Base-by-base conservation (phyloP, 2,329 filamentous ascomycete genomes). In the Chrysoporthe cubensis region DNA sequence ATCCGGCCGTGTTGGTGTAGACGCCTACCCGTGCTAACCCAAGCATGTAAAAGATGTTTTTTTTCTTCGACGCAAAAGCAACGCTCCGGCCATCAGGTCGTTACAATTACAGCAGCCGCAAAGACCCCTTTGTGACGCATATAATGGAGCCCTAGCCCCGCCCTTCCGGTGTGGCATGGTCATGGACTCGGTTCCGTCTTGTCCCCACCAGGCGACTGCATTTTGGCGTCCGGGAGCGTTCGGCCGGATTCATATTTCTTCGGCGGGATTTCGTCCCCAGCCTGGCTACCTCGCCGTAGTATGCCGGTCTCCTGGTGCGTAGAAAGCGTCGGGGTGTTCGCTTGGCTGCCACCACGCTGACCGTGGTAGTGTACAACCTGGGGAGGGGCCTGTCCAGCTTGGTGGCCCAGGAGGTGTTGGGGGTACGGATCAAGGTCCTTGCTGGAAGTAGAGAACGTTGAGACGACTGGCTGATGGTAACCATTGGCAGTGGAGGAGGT, bases 401-500 rank as follows among this genome's bases (percentile, higher is more conserved):
- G 86, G 2, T 86, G 84, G 18, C 88, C 88, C 5, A 90, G 78
- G 62, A 90, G 82, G 72, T 90, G 87, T 40, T 88, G 89, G 5
- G 89, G 88, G 73, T 91, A 91, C 0, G 86, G 89, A 73, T 91
- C 87, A 43, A 91, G 79, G 74, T 91, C 89, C 75, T 89, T 89
- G 78, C 88, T 90, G 11, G 88, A 91, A 1, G 89, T 91, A 46
- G 88, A 91, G 73, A 91, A 91, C 32, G 87, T 89, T 57, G 88
- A 91, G 56, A 91, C 85, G 32, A 90, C 81, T 5, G 89, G 88
- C 75, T 90, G 88, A 74, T 89, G 87, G 73, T 90, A 90, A n/a
- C 88, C 88, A 75, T 90, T 90, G 61, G 84, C 79, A 68, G 73
- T 75, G 34, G 73, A 70, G 26, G 71, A 75, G 72, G 75, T 80